A percentile compares a stretch with the other conserved stretches of the same genome.
phyloP scores from a whole-genome alignment of 1,284 basidiomycete genomes.

The Earliella scabrosa region DNA sequence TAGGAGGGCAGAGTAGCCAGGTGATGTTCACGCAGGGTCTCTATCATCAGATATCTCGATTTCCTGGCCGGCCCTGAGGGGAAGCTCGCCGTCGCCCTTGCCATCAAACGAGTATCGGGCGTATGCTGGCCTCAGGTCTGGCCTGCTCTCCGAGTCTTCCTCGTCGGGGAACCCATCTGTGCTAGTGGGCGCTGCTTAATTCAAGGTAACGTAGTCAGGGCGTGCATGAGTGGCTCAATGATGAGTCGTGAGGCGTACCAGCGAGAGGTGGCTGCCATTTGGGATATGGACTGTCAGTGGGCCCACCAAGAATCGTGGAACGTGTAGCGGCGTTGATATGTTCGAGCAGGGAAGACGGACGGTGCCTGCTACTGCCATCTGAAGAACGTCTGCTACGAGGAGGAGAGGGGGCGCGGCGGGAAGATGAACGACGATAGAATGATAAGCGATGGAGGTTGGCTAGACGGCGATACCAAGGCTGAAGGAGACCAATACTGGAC shows the following conservation, averaged over 20 bases:
- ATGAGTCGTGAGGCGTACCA: conserved; percentile 48
- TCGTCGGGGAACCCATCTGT: conserved; percentile 67
- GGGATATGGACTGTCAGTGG: no score
- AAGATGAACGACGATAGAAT: no score
- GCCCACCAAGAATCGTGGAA: conserved; percentile 73
- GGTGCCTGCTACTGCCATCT: no score
- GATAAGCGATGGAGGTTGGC: no score
- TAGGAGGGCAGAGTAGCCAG: no score
- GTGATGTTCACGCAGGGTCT: conserved; percentile 78
- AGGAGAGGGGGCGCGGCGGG: no score
- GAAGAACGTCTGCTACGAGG: no score
- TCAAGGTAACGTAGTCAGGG: no score
- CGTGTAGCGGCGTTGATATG: conserved; percentile 89
- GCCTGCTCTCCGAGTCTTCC: no score
- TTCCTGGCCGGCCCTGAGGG: conserved; percentile 70
- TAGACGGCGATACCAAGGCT: no score
- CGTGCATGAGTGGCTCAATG: conserved; percentile 66
- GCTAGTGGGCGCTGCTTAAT: conserved; percentile 75
- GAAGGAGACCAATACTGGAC: no score
- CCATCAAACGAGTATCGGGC: conserved; percentile 83
- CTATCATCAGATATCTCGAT: conserved; percentile 79
- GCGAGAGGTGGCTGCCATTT: no score
- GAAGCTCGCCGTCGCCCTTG: conserved; percentile 75
- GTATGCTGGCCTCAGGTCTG: conserved; percentile 68
- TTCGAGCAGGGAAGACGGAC: conserved; percentile 80